Percentiles rank a stretch among this genome's conserved stretches.
Evolutionary conservation across 2,329 filamentous ascomycete genomes (phyloP).

Genomic region (Colletotrichum viniferum): DNA sequence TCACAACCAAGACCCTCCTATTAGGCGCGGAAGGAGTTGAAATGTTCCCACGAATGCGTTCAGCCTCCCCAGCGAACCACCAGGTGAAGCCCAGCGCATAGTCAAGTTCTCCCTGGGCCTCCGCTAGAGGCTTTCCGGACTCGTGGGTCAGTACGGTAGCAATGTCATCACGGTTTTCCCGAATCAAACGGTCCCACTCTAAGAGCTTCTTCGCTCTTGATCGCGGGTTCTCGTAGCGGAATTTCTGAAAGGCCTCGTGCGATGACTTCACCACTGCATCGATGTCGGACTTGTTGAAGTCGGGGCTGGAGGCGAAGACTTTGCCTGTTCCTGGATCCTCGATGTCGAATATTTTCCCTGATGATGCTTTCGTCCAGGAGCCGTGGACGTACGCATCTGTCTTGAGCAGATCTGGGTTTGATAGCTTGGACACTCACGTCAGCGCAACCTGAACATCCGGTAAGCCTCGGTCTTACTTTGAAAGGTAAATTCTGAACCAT

Average conservation of each 20-base stretch:
- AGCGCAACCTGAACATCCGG: neutral
- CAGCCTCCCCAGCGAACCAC: conserved; percentile 62
- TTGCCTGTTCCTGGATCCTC: conserved; percentile 56
- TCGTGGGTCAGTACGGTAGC: conserved; percentile 47
- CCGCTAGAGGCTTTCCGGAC: conserved; percentile 61
- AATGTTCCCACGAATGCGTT: conserved; percentile 60
- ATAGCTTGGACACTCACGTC: conserved; percentile 33
- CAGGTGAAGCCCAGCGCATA: conserved; percentile 58
- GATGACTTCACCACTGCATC: conserved; percentile 39
- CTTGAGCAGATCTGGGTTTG: conserved; percentile 50
- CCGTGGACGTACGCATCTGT: conserved; percentile 55
- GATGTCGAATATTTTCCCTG: conserved; percentile 55
- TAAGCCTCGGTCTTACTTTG: neutral
- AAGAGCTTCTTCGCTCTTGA: conserved; percentile 37
- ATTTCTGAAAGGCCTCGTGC: conserved; percentile 39
- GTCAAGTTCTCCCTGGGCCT: conserved; percentile 59
- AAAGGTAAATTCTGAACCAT: neutral
- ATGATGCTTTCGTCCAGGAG: conserved; percentile 47
- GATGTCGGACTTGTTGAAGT: conserved; percentile 44
- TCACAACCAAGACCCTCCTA: conserved; percentile 72
- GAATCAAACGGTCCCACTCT: conserved; percentile 40
- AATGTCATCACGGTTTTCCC: conserved; percentile 38
- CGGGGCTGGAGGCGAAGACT: conserved; percentile 53
- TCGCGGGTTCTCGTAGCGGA: conserved; percentile 41
- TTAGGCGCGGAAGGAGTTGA: conserved; percentile 64